phyloP scores from a whole-genome alignment of 179 eudicot genomes.

The Heliamphora pulchella region DNA sequence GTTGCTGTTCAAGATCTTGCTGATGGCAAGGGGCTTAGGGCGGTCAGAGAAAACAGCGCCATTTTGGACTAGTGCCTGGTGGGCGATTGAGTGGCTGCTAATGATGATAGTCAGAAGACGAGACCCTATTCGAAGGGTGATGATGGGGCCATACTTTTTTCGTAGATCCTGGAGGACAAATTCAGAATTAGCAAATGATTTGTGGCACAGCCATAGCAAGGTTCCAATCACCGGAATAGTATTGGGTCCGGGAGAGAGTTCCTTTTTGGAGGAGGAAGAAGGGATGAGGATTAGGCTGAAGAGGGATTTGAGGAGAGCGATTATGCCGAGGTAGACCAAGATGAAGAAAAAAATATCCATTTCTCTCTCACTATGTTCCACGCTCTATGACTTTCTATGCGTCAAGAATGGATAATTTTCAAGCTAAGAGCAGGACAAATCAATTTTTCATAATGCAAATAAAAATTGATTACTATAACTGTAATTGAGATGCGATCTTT shows the following conservation, averaged over 20 bases:
- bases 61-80: slow-evolving; percentile 32
- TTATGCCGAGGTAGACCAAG: background rate
- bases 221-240: slow-evolving; percentile 22
- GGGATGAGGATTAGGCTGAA: background rate
- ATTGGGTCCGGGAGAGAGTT: slow-evolving; percentile 14
- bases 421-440: too few species aligned
- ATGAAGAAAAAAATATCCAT: too few species aligned
- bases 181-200: slow-evolving; percentile 26
- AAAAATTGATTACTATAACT: too few species aligned
- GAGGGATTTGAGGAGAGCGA: background rate
- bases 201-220: slow-evolving; percentile 20
- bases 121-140: slow-evolving; percentile 28
- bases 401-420: too few species aligned
- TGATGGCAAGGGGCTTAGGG: slow-evolving; percentile 21
- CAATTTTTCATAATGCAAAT: too few species aligned
- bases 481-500: too few species aligned
- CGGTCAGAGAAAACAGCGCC: slow-evolving; percentile 46
- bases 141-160: slow-evolving; percentile 30
- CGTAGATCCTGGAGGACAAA: slow-evolving; percentile 24
- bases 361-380: too few species aligned
- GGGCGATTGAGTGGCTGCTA: slow-evolving; percentile 30
- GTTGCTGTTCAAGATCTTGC: slow-evolving; percentile 11
- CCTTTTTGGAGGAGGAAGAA: background rate
- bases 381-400: too few species aligned
- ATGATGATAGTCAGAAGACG: slow-evolving; percentile 25